Conservation (phyloP, 169 alveolate genomes). For the Plasmodium malariae region DNA sequence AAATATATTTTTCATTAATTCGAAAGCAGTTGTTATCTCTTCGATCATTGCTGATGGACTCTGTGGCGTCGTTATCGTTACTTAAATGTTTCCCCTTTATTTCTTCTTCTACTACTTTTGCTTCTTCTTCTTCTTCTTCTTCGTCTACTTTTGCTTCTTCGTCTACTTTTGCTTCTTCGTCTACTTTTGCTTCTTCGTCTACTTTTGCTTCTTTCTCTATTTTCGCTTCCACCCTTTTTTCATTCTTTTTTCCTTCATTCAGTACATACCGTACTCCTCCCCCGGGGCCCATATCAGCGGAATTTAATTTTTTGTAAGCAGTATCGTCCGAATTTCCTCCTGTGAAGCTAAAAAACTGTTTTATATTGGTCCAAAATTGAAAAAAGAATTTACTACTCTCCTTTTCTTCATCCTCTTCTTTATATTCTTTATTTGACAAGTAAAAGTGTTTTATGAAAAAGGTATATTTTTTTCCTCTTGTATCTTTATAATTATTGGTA, state of each 20-base stretch:
- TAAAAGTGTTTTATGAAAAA: slow-evolving; percentile 48
- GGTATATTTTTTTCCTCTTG: slow-evolving; percentile 5
- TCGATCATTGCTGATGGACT: too few relatives aligned
- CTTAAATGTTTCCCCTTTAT: neutral
- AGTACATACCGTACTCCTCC: too few relatives aligned
- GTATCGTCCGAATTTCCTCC: neutral
- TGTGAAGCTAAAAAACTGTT: neutral
- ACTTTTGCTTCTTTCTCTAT: neutral
- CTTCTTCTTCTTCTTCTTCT: neutral
- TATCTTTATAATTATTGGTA: neutral
- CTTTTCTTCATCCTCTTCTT: neutral
- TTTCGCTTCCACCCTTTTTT: too few relatives aligned
- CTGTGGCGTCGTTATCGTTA: neutral
- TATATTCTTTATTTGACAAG: slow-evolving; percentile 19
- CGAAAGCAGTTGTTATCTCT: neutral
- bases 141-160: neutral
- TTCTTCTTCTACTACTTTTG: neutral
- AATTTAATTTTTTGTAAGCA: too few relatives aligned
- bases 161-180: neutral
- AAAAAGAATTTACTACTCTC: neutral
- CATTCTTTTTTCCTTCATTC: too few relatives aligned
- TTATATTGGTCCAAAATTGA: neutral
- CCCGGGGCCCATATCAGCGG: neutral
- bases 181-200: neutral
- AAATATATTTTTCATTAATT: slow-evolving; percentile 31